These are phyloP conservation scores for Apiospora aurea DNA, from an alignment of 2,329 filamentous ascomycete species.

Conservation along the genomic window DNA sequence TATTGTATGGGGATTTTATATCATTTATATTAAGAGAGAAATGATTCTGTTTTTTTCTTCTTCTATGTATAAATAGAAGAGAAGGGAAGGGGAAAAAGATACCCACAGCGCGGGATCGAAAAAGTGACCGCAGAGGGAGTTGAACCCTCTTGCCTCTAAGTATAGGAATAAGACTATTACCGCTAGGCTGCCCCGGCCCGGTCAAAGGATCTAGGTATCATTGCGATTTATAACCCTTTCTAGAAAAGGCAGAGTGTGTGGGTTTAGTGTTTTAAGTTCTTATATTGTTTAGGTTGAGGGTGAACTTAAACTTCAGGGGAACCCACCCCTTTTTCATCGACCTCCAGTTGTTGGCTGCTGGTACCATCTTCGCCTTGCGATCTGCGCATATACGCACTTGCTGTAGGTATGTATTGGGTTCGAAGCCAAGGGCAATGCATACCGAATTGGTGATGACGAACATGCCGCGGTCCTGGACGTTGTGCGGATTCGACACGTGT, in stretches of 20 bases:
- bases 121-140: constrained; percentile 7
- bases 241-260: neutral
- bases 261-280: neutral
- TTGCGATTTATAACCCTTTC: neutral
- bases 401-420: constrained; percentile 60
- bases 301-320: neutral
- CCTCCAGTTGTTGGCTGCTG: neutral
- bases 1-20: neutral
- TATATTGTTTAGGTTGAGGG: neutral
- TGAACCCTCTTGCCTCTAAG: constrained; percentile 11
- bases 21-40: too few species aligned
- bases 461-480: constrained; percentile 77
- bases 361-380: too few species aligned
- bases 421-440: constrained; percentile 62
- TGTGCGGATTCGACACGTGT: constrained; percentile 64
- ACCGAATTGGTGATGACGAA: constrained; percentile 78
- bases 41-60: too few species aligned
- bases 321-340: neutral
- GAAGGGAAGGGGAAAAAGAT: neutral
- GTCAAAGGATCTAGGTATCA: neutral
- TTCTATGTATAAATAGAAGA: neutral
- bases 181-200: constrained; percentile 11
- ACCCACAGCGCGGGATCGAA: neutral
- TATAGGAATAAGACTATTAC: neutral
- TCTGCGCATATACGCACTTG: constrained; percentile 35